phyloP scores from a whole-genome alignment of 1,284 basidiomycete genomes.

The Cutaneotrichosporon daszewskae region DNA sequence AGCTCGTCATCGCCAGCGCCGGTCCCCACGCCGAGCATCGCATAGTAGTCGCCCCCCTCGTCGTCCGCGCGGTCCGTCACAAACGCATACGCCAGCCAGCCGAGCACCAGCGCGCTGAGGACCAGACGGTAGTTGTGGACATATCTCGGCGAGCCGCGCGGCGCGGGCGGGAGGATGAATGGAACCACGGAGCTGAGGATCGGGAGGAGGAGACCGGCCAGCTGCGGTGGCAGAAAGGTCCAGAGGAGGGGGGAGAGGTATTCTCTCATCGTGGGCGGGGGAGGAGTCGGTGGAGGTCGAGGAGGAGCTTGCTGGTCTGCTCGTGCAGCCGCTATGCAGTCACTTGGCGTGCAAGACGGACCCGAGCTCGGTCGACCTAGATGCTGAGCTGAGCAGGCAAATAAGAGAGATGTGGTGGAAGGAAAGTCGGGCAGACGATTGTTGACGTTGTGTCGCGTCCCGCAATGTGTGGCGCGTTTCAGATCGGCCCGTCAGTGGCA shows the following conservation, averaged over 20 bases:
- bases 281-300: no score
- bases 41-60: slow-evolving; percentile 59
- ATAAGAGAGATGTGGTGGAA: no score
- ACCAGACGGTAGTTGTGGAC: slow-evolving; percentile 27
- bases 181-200: slow-evolving; percentile 23
- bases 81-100: slow-evolving; percentile 63
- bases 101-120: slow-evolving; percentile 51
- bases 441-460: no score
- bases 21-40: slow-evolving; percentile 61
- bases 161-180: slow-evolving; percentile 26
- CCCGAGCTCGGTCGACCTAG: no score
- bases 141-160: slow-evolving; percentile 21
- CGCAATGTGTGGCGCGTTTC: no score
- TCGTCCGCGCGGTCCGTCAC: slow-evolving; percentile 57
- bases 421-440: no score
- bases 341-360: no score
- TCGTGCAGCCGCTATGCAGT: no score
- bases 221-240: slow-evolving; percentile 31
- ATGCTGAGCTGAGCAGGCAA: no score
- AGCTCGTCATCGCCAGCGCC: slow-evolving; percentile 61
- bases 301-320: no score
- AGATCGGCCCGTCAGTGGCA: no score
- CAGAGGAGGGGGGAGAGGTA: slow-evolving; percentile 29
- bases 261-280: no score
- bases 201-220: slow-evolving; percentile 30